These are phyloP conservation scores for Pseudocercospora vitis DNA, from an alignment of 2,329 filamentous ascomycete genomes.

Conservation along the genomic window DNA sequence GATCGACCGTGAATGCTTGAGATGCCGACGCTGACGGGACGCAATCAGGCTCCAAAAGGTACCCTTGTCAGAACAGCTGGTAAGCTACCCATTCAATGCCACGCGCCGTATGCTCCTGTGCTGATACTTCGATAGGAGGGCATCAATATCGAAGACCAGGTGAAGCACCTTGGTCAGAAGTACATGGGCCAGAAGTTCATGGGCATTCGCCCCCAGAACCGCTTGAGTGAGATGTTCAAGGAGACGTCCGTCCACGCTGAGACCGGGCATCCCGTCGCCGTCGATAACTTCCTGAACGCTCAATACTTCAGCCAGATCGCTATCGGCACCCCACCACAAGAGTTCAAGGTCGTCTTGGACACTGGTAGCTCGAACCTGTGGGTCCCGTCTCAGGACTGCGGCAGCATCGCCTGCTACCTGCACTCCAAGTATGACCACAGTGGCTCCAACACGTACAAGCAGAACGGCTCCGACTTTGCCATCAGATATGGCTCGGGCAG, in stretches of 20 bases:
- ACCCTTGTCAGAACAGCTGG: slow-evolving; percentile 86
- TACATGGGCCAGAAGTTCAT: slow-evolving; percentile 99
- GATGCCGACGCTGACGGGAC: slow-evolving; percentile 18
- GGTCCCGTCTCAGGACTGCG: slow-evolving; percentile 88
- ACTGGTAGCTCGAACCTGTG: slow-evolving; percentile 99
- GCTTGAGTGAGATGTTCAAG: slow-evolving; percentile 77
- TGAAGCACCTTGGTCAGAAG: slow-evolving; percentile 86
- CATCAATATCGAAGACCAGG: slow-evolving; percentile 76
- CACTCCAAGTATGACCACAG: slow-evolving; percentile 96
- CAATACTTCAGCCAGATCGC: slow-evolving; percentile 99
- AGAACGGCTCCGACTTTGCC: slow-evolving; percentile 88
- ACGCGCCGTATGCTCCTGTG: slow-evolving; percentile 6
- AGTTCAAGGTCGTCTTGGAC: slow-evolving; percentile 97
- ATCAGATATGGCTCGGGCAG: slow-evolving; percentile 95
- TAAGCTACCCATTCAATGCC: slow-evolving; percentile 51
- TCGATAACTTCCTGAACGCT: slow-evolving; percentile 97
- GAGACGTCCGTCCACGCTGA: slow-evolving; percentile 66
- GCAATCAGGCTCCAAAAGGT: slow-evolving; percentile 73
- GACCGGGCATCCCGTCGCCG: slow-evolving; percentile 74
- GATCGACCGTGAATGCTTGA: not conserved
- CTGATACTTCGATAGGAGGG: slow-evolving; percentile 57
- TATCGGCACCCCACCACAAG: slow-evolving; percentile 87
- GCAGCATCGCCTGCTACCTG: slow-evolving; percentile 96
- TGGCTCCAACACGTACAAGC: slow-evolving; percentile 84
- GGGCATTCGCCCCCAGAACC: slow-evolving; percentile 69